Evolutionary conservation across 208 protist genomes (phyloP), one percentile per base, ranked within the genome.

Genomic region (Tritrichomonas foetus): DNA sequence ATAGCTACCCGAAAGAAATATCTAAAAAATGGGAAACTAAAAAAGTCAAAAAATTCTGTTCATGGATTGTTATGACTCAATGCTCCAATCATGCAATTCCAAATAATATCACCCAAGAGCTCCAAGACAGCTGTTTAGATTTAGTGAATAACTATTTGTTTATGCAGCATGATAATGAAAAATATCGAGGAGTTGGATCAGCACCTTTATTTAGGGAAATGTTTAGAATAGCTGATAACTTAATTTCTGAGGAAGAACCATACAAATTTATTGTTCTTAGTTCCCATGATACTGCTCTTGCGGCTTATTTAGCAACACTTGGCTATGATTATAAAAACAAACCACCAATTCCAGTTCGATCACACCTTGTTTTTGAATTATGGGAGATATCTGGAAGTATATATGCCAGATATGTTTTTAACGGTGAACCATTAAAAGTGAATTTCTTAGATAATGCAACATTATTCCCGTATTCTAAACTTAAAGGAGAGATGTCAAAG

Each of bases 221-320:
- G 78, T 89, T 89, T 20, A 89, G 78, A 89, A 89, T 89, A 11
- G 78, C 78, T 20, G 78, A 89, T 39, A 16, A 89, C 11, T n/a
- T 16, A 30, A 36, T 89, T 61, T 57, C 78, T 3, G 22, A 39
- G 27, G n/a, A 89, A 61, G 44, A 89, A 25, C 20, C 53, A 22
- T 89, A 89, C 27, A 53, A 57, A 27, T 57, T 89, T 33, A 47
- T 57, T 61, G 27, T 89, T 30, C 30, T 89, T 3, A 53, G 41
- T 55, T 89, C 78, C 8, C 78, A 89, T 89, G 78, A 89, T 57
- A 27, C 41, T 5, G 78, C 47, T 27, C 30, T 89, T 9, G 14
- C 47, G 11, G 78, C 78, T 53, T 25, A 57, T 57, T 47, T 89
- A 33, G 33, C 41, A 20, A 89, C 78, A 1, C 64, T 69, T 69